Conservation (phyloP, 495 filamentous ascomycete genomes). For the Geopyxis carbonaria region DNA sequence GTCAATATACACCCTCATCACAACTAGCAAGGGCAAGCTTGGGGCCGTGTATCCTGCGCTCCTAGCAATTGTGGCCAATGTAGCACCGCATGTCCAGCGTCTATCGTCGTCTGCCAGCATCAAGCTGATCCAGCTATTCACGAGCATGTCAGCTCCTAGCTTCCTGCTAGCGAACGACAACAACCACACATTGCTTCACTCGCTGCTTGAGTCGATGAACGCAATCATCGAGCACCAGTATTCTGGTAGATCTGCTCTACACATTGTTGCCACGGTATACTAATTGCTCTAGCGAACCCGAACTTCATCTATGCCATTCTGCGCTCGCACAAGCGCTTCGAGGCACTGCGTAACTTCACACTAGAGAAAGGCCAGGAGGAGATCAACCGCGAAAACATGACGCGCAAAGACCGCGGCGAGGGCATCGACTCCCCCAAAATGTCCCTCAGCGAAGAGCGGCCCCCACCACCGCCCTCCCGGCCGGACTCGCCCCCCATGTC, state of each 20-base stretch:
- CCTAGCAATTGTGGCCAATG: conserved; percentile 82
- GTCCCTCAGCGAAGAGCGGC: conserved; percentile 4
- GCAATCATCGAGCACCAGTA: conserved; percentile 87
- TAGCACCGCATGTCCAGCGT: conserved; percentile 64
- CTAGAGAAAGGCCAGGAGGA: conserved; percentile 91
- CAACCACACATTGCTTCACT: conserved; percentile 67
- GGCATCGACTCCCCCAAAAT: conserved; percentile 19
- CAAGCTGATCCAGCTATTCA: conserved; percentile 76
- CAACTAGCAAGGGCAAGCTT: conserved; percentile 76
- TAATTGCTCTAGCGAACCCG: conserved; percentile 49
- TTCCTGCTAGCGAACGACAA: conserved; percentile 93
- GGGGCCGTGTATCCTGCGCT: conserved; percentile 86
- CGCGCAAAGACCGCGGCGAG: conserved; percentile 47
- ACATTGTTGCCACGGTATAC: conserved; percentile 6
- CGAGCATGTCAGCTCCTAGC: conserved; percentile 83
- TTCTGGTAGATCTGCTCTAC: conserved; percentile 47
- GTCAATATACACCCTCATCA: conserved; percentile 88
- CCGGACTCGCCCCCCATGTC: conserved; percentile 20
- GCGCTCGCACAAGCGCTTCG: conserved; percentile 64
- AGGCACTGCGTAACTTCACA: conserved; percentile 78
- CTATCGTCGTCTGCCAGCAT: conserved; percentile 57
- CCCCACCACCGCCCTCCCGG: not conserved
- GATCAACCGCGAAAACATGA: conserved; percentile 61
- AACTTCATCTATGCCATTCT: conserved; percentile 69
- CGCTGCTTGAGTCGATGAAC: conserved; percentile 80